These are phyloP conservation scores for Ogataea neopini DNA, from an alignment of 805 yeast genomes.

Conservation along the genomic window DNA sequence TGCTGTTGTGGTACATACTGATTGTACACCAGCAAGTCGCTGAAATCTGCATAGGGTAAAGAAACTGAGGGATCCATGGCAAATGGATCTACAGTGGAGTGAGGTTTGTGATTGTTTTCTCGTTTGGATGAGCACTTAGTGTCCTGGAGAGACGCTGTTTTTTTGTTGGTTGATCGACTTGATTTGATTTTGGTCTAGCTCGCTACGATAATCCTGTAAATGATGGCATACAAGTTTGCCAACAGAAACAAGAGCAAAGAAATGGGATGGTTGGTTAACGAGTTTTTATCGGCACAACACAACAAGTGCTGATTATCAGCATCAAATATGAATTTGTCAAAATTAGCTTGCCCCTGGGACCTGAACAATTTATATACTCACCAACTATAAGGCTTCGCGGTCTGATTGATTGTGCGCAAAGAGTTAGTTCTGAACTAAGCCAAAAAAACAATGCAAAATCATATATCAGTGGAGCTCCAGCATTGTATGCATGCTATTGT, in stretches of 20 bases:
- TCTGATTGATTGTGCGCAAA: constrained; percentile 6
- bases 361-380: constrained; percentile 6
- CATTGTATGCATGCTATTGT: constrained; percentile 6
- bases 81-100: neutral
- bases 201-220: neutral
- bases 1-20: constrained; percentile 16
- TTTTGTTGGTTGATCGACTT: too few species aligned
- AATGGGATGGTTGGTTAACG: neutral
- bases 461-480: constrained; percentile 1
- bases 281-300: neutral
- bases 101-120: neutral
- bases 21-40: constrained; percentile 16
- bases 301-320: neutral
- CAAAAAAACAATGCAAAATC: neutral
- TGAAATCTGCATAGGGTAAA: constrained; percentile 16
- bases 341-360: constrained; percentile 3
- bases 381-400: constrained; percentile 6
- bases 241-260: neutral
- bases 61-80: constrained; percentile 15
- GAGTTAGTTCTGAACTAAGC: neutral
- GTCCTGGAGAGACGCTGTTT: too few species aligned
- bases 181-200: too few species aligned
- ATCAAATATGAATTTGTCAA: neutral
- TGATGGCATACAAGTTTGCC: neutral
- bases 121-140: neutral